Evolutionary conservation across 805 yeast species (phyloP).

Genomic region (Kuraishia hungarica): DNA sequence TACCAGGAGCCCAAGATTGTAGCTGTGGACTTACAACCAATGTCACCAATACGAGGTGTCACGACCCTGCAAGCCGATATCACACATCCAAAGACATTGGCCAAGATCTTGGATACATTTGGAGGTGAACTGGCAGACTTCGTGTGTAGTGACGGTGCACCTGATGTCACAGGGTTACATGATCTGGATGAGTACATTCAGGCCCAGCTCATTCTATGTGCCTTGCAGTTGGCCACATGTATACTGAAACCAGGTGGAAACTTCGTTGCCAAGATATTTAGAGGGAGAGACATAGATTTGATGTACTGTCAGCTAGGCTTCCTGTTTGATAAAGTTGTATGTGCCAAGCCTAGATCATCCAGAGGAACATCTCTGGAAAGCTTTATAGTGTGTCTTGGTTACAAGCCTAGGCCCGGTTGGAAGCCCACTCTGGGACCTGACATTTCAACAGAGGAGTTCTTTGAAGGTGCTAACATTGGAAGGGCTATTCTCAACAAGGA

Average conservation of each 20-base stretch:
- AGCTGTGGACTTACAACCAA: conserved; percentile 94
- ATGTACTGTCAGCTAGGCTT: conserved; percentile 87
- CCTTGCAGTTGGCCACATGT: conserved; percentile 86
- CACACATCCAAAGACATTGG: conserved; percentile 87
- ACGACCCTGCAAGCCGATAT: conserved; percentile 92
- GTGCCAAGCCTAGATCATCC: conserved; percentile 95
- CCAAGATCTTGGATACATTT: conserved; percentile 66
- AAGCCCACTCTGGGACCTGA: conserved; percentile 46
- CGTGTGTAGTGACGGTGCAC: conserved; percentile 97
- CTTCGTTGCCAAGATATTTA: conserved; percentile 91
- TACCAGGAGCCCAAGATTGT: conserved; percentile 53
- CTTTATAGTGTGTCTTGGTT: conserved; percentile 86
- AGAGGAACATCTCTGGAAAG: conserved; percentile 93
- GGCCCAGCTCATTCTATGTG: conserved; percentile 87
- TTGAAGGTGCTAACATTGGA: conserved; percentile 54
- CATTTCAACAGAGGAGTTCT: conserved; percentile 72
- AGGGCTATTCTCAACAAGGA: conserved; percentile 39
- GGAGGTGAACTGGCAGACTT: conserved; percentile 93
- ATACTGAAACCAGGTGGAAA: conserved; percentile 83
- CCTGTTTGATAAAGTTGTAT: conserved; percentile 76
- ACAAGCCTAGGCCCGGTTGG: conserved; percentile 81
- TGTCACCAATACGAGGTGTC: conserved; percentile 93
- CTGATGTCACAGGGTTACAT: conserved; percentile 96
- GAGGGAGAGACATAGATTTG: conserved; percentile 93
- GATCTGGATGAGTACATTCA: conserved; percentile 96